Percentiles rank a stretch among this genome's conserved stretches.
phyloP scores from a whole-genome alignment of 2,329 filamentous ascomycete genomes.

The Furcasterigmium furcatum region DNA sequence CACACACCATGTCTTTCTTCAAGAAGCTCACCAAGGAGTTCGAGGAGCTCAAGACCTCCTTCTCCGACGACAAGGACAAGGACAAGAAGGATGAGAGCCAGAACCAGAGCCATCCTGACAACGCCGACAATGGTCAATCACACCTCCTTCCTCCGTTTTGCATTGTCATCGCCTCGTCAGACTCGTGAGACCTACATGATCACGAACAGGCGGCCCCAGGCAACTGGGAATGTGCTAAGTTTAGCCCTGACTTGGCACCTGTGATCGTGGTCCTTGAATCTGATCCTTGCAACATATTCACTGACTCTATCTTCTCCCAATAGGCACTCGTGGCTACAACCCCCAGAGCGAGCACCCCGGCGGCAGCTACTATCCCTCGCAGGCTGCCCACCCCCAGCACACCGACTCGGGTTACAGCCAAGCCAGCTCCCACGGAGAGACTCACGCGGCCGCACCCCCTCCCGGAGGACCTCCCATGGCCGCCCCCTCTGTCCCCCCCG shows the following conservation, averaged over 20 bases:
- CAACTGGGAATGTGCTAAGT: too few species aligned
- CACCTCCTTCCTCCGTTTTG: neutral
- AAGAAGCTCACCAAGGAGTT: conserved; percentile 38
- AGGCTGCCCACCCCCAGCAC: conserved; percentile 4
- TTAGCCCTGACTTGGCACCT: too few species aligned
- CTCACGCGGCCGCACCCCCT: conserved; percentile 24
- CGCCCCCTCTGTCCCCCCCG: conserved; percentile 41
- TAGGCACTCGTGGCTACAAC: conserved; percentile 1
- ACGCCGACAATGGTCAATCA: conserved; percentile 9
- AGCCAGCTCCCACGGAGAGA: neutral
- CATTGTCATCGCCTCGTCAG: too few species aligned
- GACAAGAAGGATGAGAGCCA: conserved; percentile 18
- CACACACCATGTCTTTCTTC: conserved; percentile 38
- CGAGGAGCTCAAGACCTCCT: conserved; percentile 43
- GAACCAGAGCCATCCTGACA: conserved; percentile 10
- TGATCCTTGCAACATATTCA: neutral
- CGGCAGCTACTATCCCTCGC: conserved; percentile 3
- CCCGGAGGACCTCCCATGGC: conserved; percentile 18
- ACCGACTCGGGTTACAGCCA: conserved; percentile 3
- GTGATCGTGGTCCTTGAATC: too few species aligned
- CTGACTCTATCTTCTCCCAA: neutral
- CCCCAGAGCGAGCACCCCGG: neutral
- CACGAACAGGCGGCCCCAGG: too few species aligned
- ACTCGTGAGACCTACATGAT: neutral
- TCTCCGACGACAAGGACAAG: conserved; percentile 27